Evolutionary conservation across 176 grass and related monocot species (phyloP).

Genomic region (Cenchrus americanus): DNA sequence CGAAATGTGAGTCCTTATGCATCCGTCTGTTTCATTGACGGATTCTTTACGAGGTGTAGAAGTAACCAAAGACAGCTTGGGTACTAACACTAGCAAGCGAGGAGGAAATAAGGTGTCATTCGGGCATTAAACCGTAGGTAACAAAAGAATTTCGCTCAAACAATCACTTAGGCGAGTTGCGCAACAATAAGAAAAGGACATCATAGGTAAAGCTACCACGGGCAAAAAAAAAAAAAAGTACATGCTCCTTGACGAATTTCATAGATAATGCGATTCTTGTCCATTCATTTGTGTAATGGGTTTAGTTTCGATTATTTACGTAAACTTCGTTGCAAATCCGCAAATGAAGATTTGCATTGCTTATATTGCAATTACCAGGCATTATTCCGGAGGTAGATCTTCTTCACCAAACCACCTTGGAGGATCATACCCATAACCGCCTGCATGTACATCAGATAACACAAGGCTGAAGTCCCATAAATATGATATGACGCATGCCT

Average conservation of each 20-base stretch:
- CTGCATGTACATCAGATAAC: conserved; percentile 43
- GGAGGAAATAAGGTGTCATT: neutral
- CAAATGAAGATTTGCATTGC: neutral
- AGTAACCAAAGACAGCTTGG: neutral
- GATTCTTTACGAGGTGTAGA: neutral
- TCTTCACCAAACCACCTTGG: conserved; percentile 87
- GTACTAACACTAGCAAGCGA: neutral
- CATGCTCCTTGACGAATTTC: neutral
- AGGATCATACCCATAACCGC: conserved; percentile 85
- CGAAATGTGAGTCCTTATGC: neutral
- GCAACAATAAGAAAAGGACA: neutral
- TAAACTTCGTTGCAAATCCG: neutral
- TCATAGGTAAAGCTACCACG: neutral
- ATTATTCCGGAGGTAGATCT: conserved; percentile 47
- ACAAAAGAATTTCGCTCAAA: neutral
- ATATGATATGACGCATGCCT: conserved; percentile 11
- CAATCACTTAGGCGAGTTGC: neutral
- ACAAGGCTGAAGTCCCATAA: neutral
- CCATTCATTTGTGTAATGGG: neutral
- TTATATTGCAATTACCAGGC: conserved; percentile 31
- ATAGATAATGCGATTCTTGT: neutral
- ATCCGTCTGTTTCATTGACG: conserved; percentile 1
- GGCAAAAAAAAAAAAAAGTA: neutral
- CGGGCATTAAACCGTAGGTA: conserved; percentile 1
- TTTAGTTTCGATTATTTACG: conserved; percentile 32